A percentile compares a stretch with the other conserved stretches of the same genome.
phyloP scores from a whole-genome alignment of 1,284 basidiomycete species.

The Leccinum subrobustum region DNA sequence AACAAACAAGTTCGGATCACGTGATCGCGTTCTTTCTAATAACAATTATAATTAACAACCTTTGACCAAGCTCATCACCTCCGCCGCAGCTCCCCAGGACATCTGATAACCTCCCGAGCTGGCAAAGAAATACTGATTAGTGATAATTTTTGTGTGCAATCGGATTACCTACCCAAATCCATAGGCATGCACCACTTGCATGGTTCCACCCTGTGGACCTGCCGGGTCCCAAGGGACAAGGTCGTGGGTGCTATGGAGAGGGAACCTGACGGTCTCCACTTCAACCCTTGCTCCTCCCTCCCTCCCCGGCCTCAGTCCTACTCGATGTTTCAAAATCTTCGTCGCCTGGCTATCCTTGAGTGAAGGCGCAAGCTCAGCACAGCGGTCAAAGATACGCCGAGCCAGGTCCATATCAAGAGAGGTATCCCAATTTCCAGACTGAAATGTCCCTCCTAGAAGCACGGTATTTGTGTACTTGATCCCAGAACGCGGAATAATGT shows the following conservation, averaged over 20 bases:
- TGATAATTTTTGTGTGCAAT: neutral
- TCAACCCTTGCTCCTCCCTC: slow-evolving; percentile 60
- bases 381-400: slow-evolving; percentile 45
- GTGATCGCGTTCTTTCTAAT: slow-evolving; percentile 28
- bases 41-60: neutral
- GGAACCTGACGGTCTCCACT: slow-evolving; percentile 43
- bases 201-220: slow-evolving; percentile 28
- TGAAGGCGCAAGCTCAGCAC: slow-evolving; percentile 38
- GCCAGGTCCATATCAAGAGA: slow-evolving; percentile 45
- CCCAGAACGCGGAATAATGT: slow-evolving; percentile 55
- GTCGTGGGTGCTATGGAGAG: slow-evolving; percentile 30
- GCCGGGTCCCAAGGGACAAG: slow-evolving; percentile 31
- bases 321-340: slow-evolving; percentile 57
- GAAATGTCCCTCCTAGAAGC: slow-evolving; percentile 57
- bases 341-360: slow-evolving; percentile 35
- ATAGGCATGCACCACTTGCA: slow-evolving; percentile 61
- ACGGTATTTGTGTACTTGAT: slow-evolving; percentile 35
- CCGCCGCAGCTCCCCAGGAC: slow-evolving; percentile 53
- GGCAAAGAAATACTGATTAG: slow-evolving; percentile 11
- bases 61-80: slow-evolving; percentile 37
- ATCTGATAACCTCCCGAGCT: slow-evolving; percentile 53
- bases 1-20: slow-evolving; percentile 32
- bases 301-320: slow-evolving; percentile 59
- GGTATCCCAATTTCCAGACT: slow-evolving; percentile 47
- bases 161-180: slow-evolving; percentile 52